Base-by-base conservation (phyloP, 1,284 basidiomycete genomes). In the Trametes versicolor region DNA sequence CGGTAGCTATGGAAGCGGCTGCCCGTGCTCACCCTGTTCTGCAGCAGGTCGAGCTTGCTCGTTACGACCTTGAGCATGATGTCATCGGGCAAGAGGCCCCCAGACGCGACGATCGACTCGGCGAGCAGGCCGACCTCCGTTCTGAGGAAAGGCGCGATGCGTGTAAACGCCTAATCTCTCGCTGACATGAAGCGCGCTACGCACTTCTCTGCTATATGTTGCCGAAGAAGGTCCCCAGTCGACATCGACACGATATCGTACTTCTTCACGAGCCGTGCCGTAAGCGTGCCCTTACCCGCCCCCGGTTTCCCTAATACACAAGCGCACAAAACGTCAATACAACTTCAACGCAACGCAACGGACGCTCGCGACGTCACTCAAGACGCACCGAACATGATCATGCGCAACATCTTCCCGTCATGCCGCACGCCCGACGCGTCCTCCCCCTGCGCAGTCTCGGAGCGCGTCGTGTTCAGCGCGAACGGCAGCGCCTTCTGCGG, bases 241-340 rank as follows among this genome's bases (percentile, higher is more conserved):
- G 92, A 94, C 61, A 96, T 78, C 21, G 89, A 85, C 56, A 89
- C 70, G 56, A 95, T 86, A 72, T 92, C 89, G 73, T 92, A 93
- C 77, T 93, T 91, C 70, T 87, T 84, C 62, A 92, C 87, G 43
- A 96, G 83, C 48, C 90, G 83, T 12, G 84, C 83, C 5, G 91
- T 85, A 48, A 95, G 83, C 0, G 94, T 96, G 36, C 94, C 94
- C 78, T 92, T 93, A 55, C 92, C 91, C 47, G 90, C 86, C 34
- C 90, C 92, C 4, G 92, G 92, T 77, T 94, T 94, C 13, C 68
- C 68, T 69, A n/a, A n/a, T n/a, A 21, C 52, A 64, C 25, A 49
- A 12, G 25, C 34, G 12, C 36, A 39, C 21, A 29, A 32, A 13
- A 29, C 39, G 23, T 19, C 34, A 29, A 8, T 12, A 19, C 15